Conservation (phyloP, 2,329 filamentous ascomycete genomes). For the Pestalotiopsis sp. region DNA sequence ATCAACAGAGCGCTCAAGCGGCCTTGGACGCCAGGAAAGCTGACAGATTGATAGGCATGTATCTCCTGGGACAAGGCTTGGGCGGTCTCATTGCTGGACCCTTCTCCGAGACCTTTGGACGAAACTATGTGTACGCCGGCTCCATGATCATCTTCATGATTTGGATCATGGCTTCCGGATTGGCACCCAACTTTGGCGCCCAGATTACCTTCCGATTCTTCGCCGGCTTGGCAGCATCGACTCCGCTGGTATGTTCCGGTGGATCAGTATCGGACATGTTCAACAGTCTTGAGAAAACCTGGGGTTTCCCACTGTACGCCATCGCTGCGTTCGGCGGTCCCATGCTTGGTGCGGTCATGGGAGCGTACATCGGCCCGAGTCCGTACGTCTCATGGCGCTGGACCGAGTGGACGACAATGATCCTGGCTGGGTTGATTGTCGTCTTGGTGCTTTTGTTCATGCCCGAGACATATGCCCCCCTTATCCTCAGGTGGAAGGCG, state of each 20-base stretch:
- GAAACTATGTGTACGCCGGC: constrained; percentile 35
- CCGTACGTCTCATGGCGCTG: constrained; percentile 59
- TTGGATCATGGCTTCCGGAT: constrained; percentile 45
- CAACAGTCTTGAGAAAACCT: constrained; percentile 36
- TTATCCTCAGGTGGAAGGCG: constrained; percentile 62
- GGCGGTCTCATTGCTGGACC: constrained; percentile 40
- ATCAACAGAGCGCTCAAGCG: not conserved
- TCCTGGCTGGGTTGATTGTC: constrained; percentile 61
- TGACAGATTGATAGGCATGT: constrained; percentile 24
- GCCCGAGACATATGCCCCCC: constrained; percentile 17
- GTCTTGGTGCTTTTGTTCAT: constrained; percentile 24
- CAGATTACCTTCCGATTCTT: constrained; percentile 50
- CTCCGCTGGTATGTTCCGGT: constrained; percentile 43
- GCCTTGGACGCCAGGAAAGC: not conserved
- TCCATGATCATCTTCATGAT: constrained; percentile 43
- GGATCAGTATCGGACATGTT: constrained; percentile 44
- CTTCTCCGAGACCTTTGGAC: constrained; percentile 40
- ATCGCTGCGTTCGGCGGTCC: constrained; percentile 44
- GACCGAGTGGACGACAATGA: constrained; percentile 67
- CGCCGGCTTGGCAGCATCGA: constrained; percentile 47
- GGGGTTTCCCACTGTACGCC: constrained; percentile 49
- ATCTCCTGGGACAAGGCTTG: constrained; percentile 38
- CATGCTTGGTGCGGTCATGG: constrained; percentile 44
- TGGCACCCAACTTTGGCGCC: constrained; percentile 42
- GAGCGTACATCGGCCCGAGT: constrained; percentile 67